Evolutionary conservation across 768 basidiomycete genomes (phyloP).

Genomic region (Fomitopsis serialis): DNA sequence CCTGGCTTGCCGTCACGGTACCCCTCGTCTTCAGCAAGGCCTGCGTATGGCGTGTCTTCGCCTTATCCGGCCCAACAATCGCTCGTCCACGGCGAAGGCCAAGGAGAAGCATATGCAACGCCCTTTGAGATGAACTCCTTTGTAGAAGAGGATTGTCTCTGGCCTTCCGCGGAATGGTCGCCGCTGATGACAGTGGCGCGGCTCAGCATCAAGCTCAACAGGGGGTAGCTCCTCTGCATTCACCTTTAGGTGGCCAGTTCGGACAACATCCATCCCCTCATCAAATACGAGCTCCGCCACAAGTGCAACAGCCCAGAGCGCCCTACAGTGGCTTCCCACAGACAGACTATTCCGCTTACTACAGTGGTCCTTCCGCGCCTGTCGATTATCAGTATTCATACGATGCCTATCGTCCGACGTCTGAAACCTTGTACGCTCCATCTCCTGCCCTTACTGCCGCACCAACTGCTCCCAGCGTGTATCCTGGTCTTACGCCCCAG

Average conservation of each 20-base stretch:
- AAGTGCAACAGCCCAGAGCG: constrained; percentile 37
- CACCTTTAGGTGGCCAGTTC: constrained; percentile 4
- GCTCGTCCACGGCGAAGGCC: constrained; percentile 12
- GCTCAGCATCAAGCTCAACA: constrained; percentile 24
- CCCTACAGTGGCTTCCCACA: constrained; percentile 47
- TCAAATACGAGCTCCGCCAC: constrained; percentile 37
- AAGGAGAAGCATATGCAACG: constrained; percentile 29
- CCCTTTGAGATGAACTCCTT: constrained; percentile 31
- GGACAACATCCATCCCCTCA: constrained; percentile 21
- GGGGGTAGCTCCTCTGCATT: constrained; percentile 25
- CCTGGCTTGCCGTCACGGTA: constrained; percentile 34
- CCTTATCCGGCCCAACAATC: constrained; percentile 26
- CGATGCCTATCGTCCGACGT: constrained; percentile 42
- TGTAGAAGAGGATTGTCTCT: constrained; percentile 52
- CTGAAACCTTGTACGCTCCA: constrained; percentile 47
- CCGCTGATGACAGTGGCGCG: constrained; percentile 44
- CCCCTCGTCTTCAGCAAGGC: constrained; percentile 38
- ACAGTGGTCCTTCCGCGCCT: constrained; percentile 42
- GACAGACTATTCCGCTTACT: constrained; percentile 58
- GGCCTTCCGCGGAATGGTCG: constrained; percentile 55
- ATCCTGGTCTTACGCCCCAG: constrained; percentile 41
- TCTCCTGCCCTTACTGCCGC: constrained; percentile 39
- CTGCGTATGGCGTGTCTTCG: constrained; percentile 25
- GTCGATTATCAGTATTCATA: constrained; percentile 48
- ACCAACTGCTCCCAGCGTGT: constrained; percentile 42